Evolutionary conservation across 257 asterid species (phyloP).

Genomic region (Cynanchum wilfordii): DNA sequence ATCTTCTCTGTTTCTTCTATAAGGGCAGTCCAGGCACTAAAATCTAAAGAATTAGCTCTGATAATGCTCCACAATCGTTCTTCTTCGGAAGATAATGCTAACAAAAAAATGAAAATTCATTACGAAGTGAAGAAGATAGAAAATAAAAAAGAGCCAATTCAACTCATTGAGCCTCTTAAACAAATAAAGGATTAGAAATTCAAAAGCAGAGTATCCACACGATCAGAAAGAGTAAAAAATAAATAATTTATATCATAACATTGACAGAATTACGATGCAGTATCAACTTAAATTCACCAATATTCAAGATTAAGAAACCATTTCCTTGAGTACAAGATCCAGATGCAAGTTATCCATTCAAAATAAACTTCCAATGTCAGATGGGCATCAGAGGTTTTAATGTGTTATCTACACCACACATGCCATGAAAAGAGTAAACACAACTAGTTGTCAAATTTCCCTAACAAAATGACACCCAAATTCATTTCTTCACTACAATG

Average conservation of each 20-base stretch:
- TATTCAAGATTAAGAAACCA: not conserved
- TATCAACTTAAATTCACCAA: no score
- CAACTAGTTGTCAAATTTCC: not conserved
- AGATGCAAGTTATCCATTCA: not conserved
- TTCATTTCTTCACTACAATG: not conserved
- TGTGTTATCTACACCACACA: not conserved
- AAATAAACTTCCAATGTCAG: not conserved
- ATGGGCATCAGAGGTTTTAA: not conserved
- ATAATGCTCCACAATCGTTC: conserved; percentile 94
- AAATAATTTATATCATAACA: not conserved
- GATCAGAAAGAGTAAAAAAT: not conserved
- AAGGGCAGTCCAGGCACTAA: conserved; percentile 89
- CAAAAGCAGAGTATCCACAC: not conserved
- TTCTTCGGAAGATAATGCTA: conserved; percentile 85
- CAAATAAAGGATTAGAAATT: not conserved
- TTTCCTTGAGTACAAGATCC: not conserved
- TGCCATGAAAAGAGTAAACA: not conserved
- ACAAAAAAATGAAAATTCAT: not conserved
- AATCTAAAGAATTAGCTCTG: conserved; percentile 76
- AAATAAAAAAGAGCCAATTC: not conserved
- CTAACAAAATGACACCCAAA: not conserved
- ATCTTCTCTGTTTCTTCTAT: conserved; percentile 90
- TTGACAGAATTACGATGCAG: not conserved
- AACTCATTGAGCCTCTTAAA: not conserved
- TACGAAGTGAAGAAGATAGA: not conserved